Percentiles rank a stretch among this genome's conserved stretches.
Conservation (phyloP, 2,329 filamentous ascomycete genomes). For the Gliomastix tumulicola region DNA sequence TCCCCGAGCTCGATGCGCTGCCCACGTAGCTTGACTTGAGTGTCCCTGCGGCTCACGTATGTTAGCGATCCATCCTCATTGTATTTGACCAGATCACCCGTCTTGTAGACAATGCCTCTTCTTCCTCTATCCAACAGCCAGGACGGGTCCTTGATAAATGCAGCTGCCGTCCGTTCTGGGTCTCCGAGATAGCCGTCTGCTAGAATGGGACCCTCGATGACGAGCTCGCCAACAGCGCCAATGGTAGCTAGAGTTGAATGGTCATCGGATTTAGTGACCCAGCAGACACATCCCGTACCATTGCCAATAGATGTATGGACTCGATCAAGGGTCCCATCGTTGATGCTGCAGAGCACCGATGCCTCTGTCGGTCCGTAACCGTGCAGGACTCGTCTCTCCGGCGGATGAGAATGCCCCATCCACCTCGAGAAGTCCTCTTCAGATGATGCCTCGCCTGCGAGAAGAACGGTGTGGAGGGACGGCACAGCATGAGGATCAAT, state of each 20-base stretch:
- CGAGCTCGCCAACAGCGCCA: constrained; percentile 33
- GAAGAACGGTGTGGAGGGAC: constrained; percentile 10
- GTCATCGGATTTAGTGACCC: constrained; percentile 32
- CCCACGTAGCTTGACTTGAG: constrained; percentile 46
- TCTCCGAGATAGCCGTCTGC: constrained; percentile 48
- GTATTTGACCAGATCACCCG: constrained; percentile 36
- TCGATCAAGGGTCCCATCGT: constrained; percentile 28
- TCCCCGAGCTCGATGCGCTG: constrained; percentile 35
- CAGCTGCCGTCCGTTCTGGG: constrained; percentile 36
- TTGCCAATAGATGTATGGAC: constrained; percentile 21
- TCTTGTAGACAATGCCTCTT: constrained; percentile 24
- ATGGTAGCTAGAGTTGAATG: constrained; percentile 27
- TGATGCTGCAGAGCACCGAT: constrained; percentile 19
- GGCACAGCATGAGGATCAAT: constrained; percentile 8
- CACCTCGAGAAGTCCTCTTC: constrained; percentile 6
- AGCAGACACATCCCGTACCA: constrained; percentile 9
- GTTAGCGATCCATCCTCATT: constrained; percentile 23
- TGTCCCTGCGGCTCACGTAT: constrained; percentile 40
- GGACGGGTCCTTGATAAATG: constrained; percentile 40
- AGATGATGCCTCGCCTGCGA: constrained; percentile 29
- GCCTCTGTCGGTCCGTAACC: constrained; percentile 13
- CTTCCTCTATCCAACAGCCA: constrained; percentile 35
- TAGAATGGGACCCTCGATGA: constrained; percentile 41
- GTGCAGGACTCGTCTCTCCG: constrained; percentile 7
- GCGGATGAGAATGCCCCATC: constrained; percentile 1